phyloP scores from a whole-genome alignment of 164 flowering plant genomes.

The Stephania yunnanensis region DNA sequence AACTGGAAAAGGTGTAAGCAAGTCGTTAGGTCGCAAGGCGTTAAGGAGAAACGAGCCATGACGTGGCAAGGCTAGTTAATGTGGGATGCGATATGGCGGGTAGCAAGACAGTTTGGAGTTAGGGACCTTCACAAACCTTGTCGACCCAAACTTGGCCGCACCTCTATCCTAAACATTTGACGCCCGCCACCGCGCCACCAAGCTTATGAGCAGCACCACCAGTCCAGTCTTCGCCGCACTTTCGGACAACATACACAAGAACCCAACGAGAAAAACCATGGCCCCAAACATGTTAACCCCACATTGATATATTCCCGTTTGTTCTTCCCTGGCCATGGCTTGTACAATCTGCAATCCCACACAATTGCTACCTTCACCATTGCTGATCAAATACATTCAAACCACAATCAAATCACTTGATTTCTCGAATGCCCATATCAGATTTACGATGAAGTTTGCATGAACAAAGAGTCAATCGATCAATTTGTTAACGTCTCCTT shows the following conservation, averaged over 20 bases:
- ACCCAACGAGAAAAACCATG: constrained; percentile 52
- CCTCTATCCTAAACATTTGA: too few relatives aligned
- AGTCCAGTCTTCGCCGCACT: constrained; percentile 51
- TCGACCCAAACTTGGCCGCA: too few relatives aligned
- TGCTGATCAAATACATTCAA: too few relatives aligned
- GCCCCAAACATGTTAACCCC: constrained; percentile 58
- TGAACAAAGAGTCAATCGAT: neutral
- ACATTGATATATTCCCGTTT: constrained; percentile 76
- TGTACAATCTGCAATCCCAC: constrained; percentile 68
- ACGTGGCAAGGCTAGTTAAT: too few relatives aligned
- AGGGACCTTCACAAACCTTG: too few relatives aligned
- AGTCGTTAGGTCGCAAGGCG: too few relatives aligned
- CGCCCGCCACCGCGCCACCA: neutral
- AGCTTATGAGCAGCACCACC: constrained; percentile 48
- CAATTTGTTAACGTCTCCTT: neutral
- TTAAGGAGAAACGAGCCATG: too few relatives aligned
- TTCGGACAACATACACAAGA: constrained; percentile 41
- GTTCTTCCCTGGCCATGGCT: constrained; percentile 41
- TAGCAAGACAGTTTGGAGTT: too few relatives aligned
- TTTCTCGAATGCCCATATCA: neutral
- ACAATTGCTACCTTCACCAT: constrained; percentile 95
- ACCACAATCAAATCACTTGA: neutral
- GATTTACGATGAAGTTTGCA: neutral
- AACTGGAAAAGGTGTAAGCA: too few relatives aligned
- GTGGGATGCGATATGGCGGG: too few relatives aligned